A percentile compares a stretch with the other conserved stretches of the same genome.
phyloP scores from a whole-genome alignment of 2,329 filamentous ascomycete genomes.

The Bipolaris zeicola region DNA sequence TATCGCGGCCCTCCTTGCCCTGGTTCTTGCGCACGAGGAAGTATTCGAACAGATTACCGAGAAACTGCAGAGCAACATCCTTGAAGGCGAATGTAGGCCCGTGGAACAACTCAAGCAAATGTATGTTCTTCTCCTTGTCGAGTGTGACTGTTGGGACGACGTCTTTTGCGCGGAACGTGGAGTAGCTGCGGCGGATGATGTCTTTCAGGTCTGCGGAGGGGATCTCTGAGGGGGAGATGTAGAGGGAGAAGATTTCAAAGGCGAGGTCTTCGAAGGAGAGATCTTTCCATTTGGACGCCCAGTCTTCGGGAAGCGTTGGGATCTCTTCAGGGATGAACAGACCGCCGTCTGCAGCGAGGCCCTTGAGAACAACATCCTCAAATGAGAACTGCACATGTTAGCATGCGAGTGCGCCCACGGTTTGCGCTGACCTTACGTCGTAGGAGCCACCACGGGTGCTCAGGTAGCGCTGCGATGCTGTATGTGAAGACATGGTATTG shows the following conservation, averaged over 20 bases:
- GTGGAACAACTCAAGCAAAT: conserved; percentile 94
- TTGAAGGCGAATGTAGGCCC: conserved; percentile 93
- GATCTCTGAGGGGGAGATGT: conserved; percentile 84
- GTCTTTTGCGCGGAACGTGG: conserved; percentile 81
- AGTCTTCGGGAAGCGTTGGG: conserved; percentile 66
- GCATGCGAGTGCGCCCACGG: conserved; percentile 8
- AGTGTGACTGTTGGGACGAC: conserved; percentile 81
- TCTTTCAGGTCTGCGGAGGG: conserved; percentile 77
- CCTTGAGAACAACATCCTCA: conserved; percentile 88
- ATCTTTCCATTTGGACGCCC: conserved; percentile 74
- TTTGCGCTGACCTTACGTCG: conserved; percentile 54
- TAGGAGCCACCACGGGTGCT: conserved; percentile 68
- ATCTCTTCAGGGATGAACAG: conserved; percentile 88
- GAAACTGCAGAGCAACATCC: conserved; percentile 89
- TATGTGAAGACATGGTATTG: conserved; percentile 52
- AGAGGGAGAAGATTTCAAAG: conserved; percentile 82
- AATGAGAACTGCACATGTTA: conserved; percentile 73
- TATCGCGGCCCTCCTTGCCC: conserved; percentile 71
- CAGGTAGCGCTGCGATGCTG: conserved; percentile 64
- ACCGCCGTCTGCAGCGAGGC: conserved; percentile 82
- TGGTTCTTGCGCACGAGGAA: conserved; percentile 76
- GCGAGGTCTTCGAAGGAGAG: conserved; percentile 82
- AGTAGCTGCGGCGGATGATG: conserved; percentile 84
- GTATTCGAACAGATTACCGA: conserved; percentile 96
- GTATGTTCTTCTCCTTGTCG: conserved; percentile 71